phyloP scores from a whole-genome alignment of 257 asterid genomes.

The Ilex aquifolium region DNA sequence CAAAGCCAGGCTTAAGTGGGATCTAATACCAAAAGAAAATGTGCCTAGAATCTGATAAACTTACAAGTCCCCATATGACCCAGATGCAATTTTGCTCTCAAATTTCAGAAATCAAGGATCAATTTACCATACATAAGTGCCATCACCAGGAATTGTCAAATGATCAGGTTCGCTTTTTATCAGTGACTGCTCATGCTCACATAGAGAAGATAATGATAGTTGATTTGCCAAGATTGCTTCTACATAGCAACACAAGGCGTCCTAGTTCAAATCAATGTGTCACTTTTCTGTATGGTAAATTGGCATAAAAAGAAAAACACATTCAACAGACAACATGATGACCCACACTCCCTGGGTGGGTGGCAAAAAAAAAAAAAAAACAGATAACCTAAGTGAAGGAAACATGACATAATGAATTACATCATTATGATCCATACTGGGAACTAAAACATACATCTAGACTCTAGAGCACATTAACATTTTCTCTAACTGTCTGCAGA shows the following conservation, averaged over 20 bases:
- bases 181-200: conserved; percentile 17
- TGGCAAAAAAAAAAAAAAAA: no score
- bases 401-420: no score
- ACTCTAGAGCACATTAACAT: no score
- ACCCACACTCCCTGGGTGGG: no score
- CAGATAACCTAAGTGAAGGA: no score
- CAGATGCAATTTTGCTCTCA: conserved; percentile 59
- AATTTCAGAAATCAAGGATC: conserved; percentile 47
- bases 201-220: conserved; percentile 30
- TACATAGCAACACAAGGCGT: conserved; percentile 25
- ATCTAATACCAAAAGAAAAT: not conserved
- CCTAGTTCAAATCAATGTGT: conserved; percentile 6
- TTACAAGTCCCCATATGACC: conserved; percentile 69
- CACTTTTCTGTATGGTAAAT: not conserved
- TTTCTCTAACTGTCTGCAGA: no score
- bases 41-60: conserved; percentile 14
- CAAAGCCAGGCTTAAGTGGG: not conserved
- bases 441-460: no score
- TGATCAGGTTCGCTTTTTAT: conserved; percentile 38
- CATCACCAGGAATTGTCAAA: conserved; percentile 54
- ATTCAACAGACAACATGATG: no score
- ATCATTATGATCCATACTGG: no score
- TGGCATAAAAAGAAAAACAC: no score
- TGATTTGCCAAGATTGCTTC: conserved; percentile 37
- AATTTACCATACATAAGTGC: conserved; percentile 72